A percentile compares a stretch with the other conserved stretches of the same genome.
These are phyloP conservation scores for Capronia americana DNA, from an alignment of 2,329 filamentous ascomycete species.

Conservation along the genomic window DNA sequence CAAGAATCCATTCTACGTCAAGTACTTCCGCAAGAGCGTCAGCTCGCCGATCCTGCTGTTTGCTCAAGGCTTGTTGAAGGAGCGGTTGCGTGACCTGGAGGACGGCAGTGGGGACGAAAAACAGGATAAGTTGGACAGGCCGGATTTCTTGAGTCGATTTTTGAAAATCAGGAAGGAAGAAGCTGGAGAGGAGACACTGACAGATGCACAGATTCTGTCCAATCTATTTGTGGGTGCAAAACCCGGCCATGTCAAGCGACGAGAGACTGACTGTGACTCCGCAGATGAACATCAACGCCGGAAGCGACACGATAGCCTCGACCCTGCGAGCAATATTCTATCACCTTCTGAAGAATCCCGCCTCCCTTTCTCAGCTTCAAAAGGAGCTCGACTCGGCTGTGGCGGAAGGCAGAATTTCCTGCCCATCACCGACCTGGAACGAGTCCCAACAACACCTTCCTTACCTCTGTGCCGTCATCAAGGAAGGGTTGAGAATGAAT, in stretches of 20 bases:
- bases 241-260: neutral
- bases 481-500: constrained; percentile 48
- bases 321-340: constrained; percentile 75
- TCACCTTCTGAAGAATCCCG: constrained; percentile 70
- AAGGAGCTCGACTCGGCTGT: constrained; percentile 42
- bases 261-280: constrained; percentile 2
- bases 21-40: constrained; percentile 35
- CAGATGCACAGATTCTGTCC: constrained; percentile 34
- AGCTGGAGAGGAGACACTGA: constrained; percentile 29
- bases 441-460: constrained; percentile 44
- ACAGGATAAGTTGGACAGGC: constrained; percentile 22
- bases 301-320: constrained; percentile 80
- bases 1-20: constrained; percentile 44
- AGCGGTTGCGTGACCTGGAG: constrained; percentile 31
- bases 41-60: constrained; percentile 36
- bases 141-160: constrained; percentile 41
- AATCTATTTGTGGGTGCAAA: constrained; percentile 33
- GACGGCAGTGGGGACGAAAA: constrained; percentile 24
- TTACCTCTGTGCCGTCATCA: constrained; percentile 46
- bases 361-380: constrained; percentile 39
- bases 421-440: constrained; percentile 41
- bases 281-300: constrained; percentile 57
- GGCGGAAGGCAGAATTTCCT: constrained; percentile 37
- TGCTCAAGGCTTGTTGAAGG: constrained; percentile 32
- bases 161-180: constrained; percentile 35